phyloP scores from a whole-genome alignment of 164 flowering plant genomes.

The Macadamia tetraphylla region DNA sequence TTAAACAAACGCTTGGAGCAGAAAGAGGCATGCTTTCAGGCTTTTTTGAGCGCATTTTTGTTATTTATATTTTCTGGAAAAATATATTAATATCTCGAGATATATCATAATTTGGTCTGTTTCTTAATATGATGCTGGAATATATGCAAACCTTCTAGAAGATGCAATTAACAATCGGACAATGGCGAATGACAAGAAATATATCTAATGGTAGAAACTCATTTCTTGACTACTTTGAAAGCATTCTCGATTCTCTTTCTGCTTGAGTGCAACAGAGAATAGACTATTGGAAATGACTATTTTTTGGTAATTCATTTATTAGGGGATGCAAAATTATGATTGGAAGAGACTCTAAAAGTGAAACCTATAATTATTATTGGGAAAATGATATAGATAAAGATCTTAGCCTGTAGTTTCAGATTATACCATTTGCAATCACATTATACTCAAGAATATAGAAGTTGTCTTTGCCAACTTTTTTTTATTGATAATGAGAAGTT shows the following conservation, averaged over 20 bases:
- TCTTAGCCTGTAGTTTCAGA: neutral
- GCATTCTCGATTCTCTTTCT: slow-evolving; percentile 1
- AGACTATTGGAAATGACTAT: neutral
- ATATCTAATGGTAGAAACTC: neutral
- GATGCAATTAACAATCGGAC: neutral
- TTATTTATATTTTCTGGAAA: neutral
- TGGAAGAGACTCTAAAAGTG: neutral
- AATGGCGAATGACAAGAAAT: neutral
- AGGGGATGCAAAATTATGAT: neutral
- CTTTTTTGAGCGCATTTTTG: neutral
- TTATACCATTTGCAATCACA: neutral
- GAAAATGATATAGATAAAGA: neutral
- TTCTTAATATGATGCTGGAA: neutral
- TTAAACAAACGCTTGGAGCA: slow-evolving; percentile 79
- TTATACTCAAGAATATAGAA: neutral
- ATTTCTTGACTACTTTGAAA: neutral
- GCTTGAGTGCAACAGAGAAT: neutral
- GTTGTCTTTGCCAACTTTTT: neutral
- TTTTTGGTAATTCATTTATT: neutral
- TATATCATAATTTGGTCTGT: neutral
- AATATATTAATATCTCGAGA: neutral
- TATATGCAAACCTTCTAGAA: neutral
- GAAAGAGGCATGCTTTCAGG: slow-evolving; percentile 62
- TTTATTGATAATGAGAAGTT: neutral
- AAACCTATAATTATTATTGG: neutral